phyloP scores from a whole-genome alignment of 495 filamentous ascomycete genomes.

The Aspergillus diversus region DNA sequence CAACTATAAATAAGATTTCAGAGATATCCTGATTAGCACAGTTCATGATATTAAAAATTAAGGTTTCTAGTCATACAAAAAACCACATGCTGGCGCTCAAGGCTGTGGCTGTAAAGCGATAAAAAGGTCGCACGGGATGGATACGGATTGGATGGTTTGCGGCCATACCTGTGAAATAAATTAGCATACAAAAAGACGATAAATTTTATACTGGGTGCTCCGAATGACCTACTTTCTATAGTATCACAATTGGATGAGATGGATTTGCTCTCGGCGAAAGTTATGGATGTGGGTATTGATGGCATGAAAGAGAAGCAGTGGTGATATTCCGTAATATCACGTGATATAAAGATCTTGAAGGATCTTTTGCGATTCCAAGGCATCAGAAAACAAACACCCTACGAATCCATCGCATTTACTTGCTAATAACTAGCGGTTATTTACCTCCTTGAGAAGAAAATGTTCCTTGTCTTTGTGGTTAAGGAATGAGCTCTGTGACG shows the following conservation, averaged over 20 bases:
- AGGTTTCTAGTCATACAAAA: constrained; percentile 66
- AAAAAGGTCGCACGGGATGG: constrained; percentile 72
- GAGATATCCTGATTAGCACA: constrained; percentile 19
- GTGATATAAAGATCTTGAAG: too few species aligned
- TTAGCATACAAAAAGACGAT: background rate
- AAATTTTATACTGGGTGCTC: background rate
- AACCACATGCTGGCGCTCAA: constrained; percentile 99
- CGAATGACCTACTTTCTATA: constrained; percentile 9
- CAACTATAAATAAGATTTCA: constrained; percentile 55
- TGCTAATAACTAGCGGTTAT: too few species aligned
- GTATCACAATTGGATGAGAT: background rate
- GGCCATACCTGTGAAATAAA: constrained; percentile 49
- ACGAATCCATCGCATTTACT: too few species aligned
- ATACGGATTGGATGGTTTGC: constrained; percentile 73
- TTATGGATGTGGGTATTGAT: too few species aligned
- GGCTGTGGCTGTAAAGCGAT: constrained; percentile 81
- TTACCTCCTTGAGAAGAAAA: too few species aligned
- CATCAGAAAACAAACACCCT: too few species aligned
- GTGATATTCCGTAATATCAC: too few species aligned
- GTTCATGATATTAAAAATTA: constrained; percentile 13
- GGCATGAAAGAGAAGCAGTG: too few species aligned
- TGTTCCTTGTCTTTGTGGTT: too few species aligned
- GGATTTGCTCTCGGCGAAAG: background rate
- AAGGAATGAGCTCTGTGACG: too few species aligned
- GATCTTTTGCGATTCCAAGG: too few species aligned